Base-by-base conservation (phyloP, 139 green algal species). In the Chara braunii region DNA sequence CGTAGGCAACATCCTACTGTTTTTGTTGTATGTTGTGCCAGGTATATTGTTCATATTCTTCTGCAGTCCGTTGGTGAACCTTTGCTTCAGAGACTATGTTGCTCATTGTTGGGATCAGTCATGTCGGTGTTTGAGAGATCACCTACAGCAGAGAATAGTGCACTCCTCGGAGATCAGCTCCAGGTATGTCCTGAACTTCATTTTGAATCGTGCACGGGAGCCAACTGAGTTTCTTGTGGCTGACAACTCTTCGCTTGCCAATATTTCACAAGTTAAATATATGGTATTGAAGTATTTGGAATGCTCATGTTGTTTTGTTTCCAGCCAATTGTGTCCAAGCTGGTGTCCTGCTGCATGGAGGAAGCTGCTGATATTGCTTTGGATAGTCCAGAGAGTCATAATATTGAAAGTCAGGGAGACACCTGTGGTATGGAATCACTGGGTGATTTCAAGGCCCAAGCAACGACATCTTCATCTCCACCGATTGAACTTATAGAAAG, bases 281-380 rank as follows among this genome's bases (percentile, higher is more conserved):
- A n/a, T n/a, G n/a, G n/a, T n/a, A n/a, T n/a, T n/a, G n/a, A n/a
- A 18, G n/a, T 48, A 26, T n/a, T n/a, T 18, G 40, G 40, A 26
- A 48, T 48, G n/a, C 18, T 18, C 18, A 48, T 48, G 40, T n/a
- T 48, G n/a, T 48, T 55, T 7, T 55, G 8, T 31, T 14, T 55
- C 29, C 45, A 55, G 45, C 6, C 45, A 6, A 55, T 55, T 40
- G 45, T 7, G 8, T 55, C 45, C 14, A 55, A 55, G 7, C 45
- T 55, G 33, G 45, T 55, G 45, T 28, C 45, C 8, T 55, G 45
- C 45, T n/a, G n/a, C n/a, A n/a, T n/a, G n/a, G n/a, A n/a, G n/a
- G n/a, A n/a, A n/a, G n/a, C n/a, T n/a, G n/a, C n/a, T n/a, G n/a
- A n/a, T n/a, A n/a, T n/a, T n/a, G n/a, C n/a, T n/a, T n/a, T n/a